Conservation (phyloP, 208 protist species). For the Porcisia deanei region DNA sequence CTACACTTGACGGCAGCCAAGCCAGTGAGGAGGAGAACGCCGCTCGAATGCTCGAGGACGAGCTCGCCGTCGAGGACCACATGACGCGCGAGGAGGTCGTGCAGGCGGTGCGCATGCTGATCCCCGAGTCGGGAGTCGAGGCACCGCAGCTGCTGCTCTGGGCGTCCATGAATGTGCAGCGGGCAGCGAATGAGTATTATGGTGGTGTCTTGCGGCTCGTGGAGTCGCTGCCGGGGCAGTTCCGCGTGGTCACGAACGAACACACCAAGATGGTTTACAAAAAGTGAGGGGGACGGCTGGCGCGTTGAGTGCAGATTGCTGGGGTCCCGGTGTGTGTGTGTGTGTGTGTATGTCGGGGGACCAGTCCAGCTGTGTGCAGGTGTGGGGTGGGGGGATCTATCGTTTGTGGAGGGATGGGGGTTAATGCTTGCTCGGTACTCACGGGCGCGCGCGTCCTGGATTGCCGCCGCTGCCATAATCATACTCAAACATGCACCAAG, state of each 20-base stretch:
- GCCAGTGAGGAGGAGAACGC: conserved; percentile 33
- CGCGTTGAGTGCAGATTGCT: not conserved
- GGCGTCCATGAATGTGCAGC: conserved; percentile 72
- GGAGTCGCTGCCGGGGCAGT: conserved; percentile 48
- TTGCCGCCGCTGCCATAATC: not conserved
- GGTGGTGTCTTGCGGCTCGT: conserved; percentile 65
- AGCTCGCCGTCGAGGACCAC: conserved; percentile 41
- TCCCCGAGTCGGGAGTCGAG: conserved; percentile 68
- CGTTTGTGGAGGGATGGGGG: not conserved
- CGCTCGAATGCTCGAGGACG: conserved; percentile 51
- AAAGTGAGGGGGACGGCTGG: not conserved
- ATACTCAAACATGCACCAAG: not conserved
- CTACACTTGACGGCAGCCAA: not conserved
- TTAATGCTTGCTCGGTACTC: not conserved
- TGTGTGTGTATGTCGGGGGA: not conserved
- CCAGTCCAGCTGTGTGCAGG: not conserved
- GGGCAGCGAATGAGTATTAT: conserved; percentile 65
- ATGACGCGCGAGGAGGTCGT: conserved; percentile 41
- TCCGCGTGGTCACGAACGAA: conserved; percentile 53
- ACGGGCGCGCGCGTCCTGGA: not conserved
- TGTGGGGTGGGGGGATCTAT: not conserved
- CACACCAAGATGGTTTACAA: conserved; percentile 55
- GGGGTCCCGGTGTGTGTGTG: not conserved
- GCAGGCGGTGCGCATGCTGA: conserved; percentile 45
- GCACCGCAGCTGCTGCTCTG: conserved; percentile 67